These are phyloP conservation scores for Scutellaria baicalensis DNA, from an alignment of 257 asterid species.

Conservation along the genomic window DNA sequence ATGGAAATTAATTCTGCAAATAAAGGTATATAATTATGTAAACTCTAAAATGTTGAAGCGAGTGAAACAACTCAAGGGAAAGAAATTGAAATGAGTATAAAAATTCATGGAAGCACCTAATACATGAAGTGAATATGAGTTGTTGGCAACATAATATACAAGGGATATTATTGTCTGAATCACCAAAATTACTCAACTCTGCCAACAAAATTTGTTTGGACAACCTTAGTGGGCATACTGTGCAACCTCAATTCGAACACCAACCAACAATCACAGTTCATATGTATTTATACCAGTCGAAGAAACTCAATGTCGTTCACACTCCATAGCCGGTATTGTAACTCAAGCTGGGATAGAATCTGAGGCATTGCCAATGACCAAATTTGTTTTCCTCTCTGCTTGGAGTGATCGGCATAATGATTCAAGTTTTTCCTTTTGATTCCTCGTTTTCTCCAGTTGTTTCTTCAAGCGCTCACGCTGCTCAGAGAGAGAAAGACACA, in stretches of 20 bases:
- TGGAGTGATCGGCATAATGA: conserved; percentile 90
- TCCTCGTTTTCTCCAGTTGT: conserved; percentile 78
- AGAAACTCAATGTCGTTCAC: neutral
- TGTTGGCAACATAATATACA: conserved; percentile 18
- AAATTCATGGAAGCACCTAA: neutral
- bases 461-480: conserved; percentile 93
- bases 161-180: neutral
- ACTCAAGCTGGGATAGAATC: conserved; percentile 34
- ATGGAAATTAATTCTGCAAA: too few species aligned
- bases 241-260: conserved; percentile 7
- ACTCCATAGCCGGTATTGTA: neutral
- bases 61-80: too few species aligned
- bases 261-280: neutral
- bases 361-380: conserved; percentile 30
- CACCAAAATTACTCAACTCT: conserved; percentile 2
- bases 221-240: conserved; percentile 5
- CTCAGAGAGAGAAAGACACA: neutral
- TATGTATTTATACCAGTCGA: neutral
- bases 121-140: neutral
- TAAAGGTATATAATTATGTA: too few species aligned
- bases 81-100: neutral
- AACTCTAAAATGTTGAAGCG: too few species aligned
- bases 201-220: conserved; percentile 16
- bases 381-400: conserved; percentile 73
- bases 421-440: conserved; percentile 88